These are phyloP conservation scores for Apiotrichum domesticum DNA, from an alignment of 1,284 basidiomycete species.

Conservation along the genomic window DNA sequence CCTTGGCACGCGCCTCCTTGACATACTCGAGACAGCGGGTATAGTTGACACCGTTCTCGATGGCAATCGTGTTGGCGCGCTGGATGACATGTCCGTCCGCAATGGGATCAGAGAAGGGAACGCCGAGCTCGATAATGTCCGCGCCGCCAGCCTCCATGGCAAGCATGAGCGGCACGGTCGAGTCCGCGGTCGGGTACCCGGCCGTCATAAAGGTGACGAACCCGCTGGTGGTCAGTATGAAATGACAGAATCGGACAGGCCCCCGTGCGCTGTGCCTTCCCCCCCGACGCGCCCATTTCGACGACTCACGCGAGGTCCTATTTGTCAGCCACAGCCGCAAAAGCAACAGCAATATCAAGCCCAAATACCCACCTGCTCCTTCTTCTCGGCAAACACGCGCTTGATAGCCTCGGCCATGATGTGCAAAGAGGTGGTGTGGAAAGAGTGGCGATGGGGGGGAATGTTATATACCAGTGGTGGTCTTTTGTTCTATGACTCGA, in stretches of 20 bases:
- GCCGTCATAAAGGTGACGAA: slow-evolving; percentile 87
- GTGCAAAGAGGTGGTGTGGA: not conserved
- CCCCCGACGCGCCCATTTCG: no score
- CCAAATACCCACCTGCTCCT: slow-evolving; percentile 54
- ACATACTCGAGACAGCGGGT: slow-evolving; percentile 67
- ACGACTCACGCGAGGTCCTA: slow-evolving; percentile 38
- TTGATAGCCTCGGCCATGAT: slow-evolving; percentile 67
- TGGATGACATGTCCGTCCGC: slow-evolving; percentile 92
- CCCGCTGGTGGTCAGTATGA: slow-evolving; percentile 54
- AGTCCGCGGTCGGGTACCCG: slow-evolving; percentile 70
- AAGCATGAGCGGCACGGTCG: slow-evolving; percentile 81
- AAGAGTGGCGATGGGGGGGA: not conserved
- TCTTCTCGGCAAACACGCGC: slow-evolving; percentile 66
- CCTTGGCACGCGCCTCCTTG: slow-evolving; percentile 68
- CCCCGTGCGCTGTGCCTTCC: no score
- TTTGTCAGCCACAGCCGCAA: not conserved
- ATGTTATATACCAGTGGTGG: not conserved
- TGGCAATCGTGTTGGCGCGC: slow-evolving; percentile 81
- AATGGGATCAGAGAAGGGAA: slow-evolving; percentile 95
- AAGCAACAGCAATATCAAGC: no score
- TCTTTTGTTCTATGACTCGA: not conserved
- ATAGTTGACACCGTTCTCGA: slow-evolving; percentile 73
- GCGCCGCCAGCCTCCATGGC: slow-evolving; percentile 88
- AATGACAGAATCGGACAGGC: no score
- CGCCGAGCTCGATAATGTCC: slow-evolving; percentile 91